phyloP scores from a whole-genome alignment of 768 basidiomycete species.

The Tulasnella sp. region DNA sequence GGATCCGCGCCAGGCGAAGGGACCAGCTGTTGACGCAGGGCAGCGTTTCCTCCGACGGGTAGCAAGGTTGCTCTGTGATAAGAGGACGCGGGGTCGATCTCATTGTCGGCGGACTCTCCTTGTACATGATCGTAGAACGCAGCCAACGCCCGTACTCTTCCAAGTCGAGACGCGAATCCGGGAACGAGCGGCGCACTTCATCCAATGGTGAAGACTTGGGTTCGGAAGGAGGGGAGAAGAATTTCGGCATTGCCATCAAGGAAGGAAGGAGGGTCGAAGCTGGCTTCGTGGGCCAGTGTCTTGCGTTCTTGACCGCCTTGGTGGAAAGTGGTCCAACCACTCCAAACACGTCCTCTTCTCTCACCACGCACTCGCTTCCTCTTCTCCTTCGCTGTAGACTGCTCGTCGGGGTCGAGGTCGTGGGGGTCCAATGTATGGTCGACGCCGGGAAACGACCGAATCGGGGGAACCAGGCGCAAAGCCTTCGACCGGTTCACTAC shows the following conservation, averaged over 20 bases:
- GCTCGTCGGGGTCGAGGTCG: background rate
- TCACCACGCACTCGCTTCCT: background rate
- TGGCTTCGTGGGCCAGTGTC: background rate
- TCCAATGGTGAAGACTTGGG: background rate
- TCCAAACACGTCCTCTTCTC: background rate
- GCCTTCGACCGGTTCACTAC: no score
- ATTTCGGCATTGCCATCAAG: no score
- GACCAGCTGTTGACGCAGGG: background rate
- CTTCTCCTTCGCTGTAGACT: conserved; percentile 6
- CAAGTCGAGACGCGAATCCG: background rate
- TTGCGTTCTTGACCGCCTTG: background rate
- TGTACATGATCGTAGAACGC: background rate
- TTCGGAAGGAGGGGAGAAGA: no score
- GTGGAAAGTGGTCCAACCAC: background rate
- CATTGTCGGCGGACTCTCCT: background rate
- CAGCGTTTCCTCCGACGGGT: background rate
- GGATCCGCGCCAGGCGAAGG: background rate
- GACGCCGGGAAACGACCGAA: background rate
- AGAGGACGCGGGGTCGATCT: background rate
- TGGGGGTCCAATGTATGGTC: background rate
- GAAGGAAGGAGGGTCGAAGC: background rate
- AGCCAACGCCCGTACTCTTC: conserved; percentile 7
- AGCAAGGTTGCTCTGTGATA: background rate
- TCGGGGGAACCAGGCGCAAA: no score
- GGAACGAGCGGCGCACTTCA: background rate